Evolutionary conservation across 2,329 filamentous ascomycete species (phyloP).

Genomic region (Emericellopsis cladophorae): DNA sequence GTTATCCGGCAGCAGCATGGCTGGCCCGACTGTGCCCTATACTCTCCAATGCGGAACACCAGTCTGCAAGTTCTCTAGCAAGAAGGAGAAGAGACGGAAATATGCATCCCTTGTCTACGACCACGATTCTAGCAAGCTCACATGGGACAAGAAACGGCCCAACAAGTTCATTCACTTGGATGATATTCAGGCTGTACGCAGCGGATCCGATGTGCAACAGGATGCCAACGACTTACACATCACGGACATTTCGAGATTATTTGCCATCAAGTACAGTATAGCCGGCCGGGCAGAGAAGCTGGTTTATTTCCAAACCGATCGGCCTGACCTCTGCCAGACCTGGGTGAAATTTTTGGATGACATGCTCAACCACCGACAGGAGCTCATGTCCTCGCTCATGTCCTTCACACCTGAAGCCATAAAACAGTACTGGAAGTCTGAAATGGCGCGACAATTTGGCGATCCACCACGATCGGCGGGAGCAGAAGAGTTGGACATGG

Average conservation of each 20-base stretch:
- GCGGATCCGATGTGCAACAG: constrained; percentile 72
- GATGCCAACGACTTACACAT: constrained; percentile 77
- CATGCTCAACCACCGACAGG: constrained; percentile 75
- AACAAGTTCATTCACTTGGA: constrained; percentile 87
- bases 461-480: constrained; percentile 34
- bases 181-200: constrained; percentile 83
- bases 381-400: constrained; percentile 81
- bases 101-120: constrained; percentile 63
- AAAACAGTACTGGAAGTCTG: constrained; percentile 71
- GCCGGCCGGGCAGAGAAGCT: constrained; percentile 65
- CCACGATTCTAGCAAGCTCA: constrained; percentile 71
- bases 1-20: constrained; percentile 22
- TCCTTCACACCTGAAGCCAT: constrained; percentile 75
- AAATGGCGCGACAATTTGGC: constrained; percentile 60
- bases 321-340: constrained; percentile 55
- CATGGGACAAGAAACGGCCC: constrained; percentile 69
- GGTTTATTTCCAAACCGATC: constrained; percentile 76
- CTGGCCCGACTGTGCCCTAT: constrained; percentile 64
- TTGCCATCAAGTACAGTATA: constrained; percentile 79
- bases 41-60: constrained; percentile 66
- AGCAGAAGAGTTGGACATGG: constrained; percentile 63
- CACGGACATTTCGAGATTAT: constrained; percentile 61
- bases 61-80: constrained; percentile 62
- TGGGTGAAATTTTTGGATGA: constrained; percentile 80
- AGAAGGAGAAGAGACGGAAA: constrained; percentile 63